Conservation (phyloP, 2,329 filamentous ascomycete species). For the Aureobasidium mangrovei region DNA sequence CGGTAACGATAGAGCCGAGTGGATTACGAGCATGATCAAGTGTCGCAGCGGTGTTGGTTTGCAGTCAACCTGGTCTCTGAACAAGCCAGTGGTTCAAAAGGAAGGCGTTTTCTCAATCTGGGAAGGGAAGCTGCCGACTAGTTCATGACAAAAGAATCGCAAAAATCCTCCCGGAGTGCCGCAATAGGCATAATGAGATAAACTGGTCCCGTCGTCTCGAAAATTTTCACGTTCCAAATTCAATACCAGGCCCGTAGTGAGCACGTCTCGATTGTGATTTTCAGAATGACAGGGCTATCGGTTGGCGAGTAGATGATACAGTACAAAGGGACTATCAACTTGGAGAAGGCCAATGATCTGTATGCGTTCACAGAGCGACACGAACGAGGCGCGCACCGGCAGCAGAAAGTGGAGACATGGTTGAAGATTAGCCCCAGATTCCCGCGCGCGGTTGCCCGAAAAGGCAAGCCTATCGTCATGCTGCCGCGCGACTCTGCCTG, state of each 20-base stretch:
- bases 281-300: too few species aligned
- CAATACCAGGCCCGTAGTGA: neutral
- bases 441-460: neutral
- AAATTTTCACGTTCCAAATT: constrained; percentile 12
- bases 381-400: too few species aligned
- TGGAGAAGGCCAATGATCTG: neutral
- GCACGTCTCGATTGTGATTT: neutral
- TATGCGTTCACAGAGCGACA: neutral
- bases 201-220: constrained; percentile 12
- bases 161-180: constrained; percentile 14
- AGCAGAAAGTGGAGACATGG: neutral
- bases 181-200: constrained; percentile 15
- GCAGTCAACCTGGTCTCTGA: constrained; percentile 12
- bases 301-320: neutral
- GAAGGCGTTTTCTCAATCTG: constrained; percentile 14
- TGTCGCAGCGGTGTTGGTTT: constrained; percentile 13
- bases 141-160: constrained; percentile 14
- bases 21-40: constrained; percentile 14
- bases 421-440: constrained; percentile 1
- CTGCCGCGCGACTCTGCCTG: constrained; percentile 4
- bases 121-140: constrained; percentile 15
- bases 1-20: neutral
- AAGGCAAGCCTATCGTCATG: constrained; percentile 7
- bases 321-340: neutral
- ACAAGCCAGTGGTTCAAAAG: constrained; percentile 13